Evolutionary conservation across 495 filamentous ascomycete genomes (phyloP), one percentile per base, ranked within the genome.

Genomic region (Penicillium cinerascens): DNA sequence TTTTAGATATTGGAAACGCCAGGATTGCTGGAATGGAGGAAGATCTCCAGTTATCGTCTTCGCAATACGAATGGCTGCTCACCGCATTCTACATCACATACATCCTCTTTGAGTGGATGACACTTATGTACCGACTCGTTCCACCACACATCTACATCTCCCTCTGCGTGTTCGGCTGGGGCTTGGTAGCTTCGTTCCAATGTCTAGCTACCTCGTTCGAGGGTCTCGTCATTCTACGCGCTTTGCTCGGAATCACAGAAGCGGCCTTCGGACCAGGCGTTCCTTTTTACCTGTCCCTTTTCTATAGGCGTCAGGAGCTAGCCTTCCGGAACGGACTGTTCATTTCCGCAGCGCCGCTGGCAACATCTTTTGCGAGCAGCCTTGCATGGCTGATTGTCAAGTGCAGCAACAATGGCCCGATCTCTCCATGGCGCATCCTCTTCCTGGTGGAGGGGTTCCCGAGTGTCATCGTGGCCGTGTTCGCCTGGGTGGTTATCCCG

Each of bases 1-100:
- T 15, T 26, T 3, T 55, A 90, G 87, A 91, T 66, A 89, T 91
- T 52, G 87, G 87, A 52, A 91, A 91, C 67, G 88, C 88, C 8
- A 83, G 78, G 50, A 84, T 92, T 38, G 87, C 87, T 15, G 87
- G 87, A 36, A 74, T 92, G 44, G 76, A 80, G 39, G 70, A 79
- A 6, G 88, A 91, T 69, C 70, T 92, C 3, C 63, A 72, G 27
- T 75, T 80, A 9, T 74, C 68, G 60, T 78, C 77, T 29, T 65
- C 66, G 23, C 77, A 82, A 61, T 86, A 83, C 73, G 80, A 85
- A 63, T 86, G 84, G 84, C 76, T 86, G 9, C 73, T 87, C 38
- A 83, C 85, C 0, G 77, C 79, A 0, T 85, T 85, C 56, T 87
- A 87, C 49, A 83, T 84, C 54, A 83, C 79, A 36, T 95, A 91